Percentiles rank a stretch among this genome's conserved stretches.
phyloP scores from a whole-genome alignment of 2,329 filamentous ascomycete species.

The Mollisia scopiformis region DNA sequence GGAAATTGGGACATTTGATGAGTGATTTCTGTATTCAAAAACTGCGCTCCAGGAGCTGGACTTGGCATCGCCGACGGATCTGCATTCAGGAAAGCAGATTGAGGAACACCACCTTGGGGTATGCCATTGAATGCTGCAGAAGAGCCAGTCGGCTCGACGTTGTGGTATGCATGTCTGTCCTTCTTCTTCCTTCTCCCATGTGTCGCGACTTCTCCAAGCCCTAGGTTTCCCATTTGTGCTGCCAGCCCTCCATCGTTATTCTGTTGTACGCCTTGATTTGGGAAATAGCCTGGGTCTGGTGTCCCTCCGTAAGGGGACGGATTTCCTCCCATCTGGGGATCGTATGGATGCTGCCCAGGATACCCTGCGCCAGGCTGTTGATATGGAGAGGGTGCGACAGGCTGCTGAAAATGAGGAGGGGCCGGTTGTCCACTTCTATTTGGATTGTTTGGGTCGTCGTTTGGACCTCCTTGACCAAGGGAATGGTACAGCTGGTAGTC shows the following conservation, averaged over 20 bases:
- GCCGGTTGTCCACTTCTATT: constrained; percentile 52
- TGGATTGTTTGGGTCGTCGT: constrained; percentile 58
- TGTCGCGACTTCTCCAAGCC: constrained; percentile 55
- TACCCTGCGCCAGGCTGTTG: constrained; percentile 30
- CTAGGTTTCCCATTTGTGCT: constrained; percentile 79
- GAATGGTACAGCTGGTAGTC: constrained; percentile 59
- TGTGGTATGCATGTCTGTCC: constrained; percentile 91
- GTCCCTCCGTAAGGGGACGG: constrained; percentile 37
- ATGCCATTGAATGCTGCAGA: constrained; percentile 73
- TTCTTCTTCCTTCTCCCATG: constrained; percentile 78
- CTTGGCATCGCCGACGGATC: constrained; percentile 46
- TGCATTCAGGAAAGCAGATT: constrained; percentile 62
- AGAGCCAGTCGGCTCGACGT: constrained; percentile 71
- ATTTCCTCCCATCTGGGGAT: constrained; percentile 26
- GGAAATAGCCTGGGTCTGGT: constrained; percentile 27
- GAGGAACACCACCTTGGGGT: constrained; percentile 57
- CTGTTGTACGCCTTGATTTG: constrained; percentile 36
- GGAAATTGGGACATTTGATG: constrained; percentile 63
- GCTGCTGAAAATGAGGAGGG: constrained; percentile 60
- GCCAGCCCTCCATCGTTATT: constrained; percentile 58
- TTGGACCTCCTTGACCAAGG: constrained; percentile 57
- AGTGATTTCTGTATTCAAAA: constrained; percentile 47
- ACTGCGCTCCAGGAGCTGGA: constrained; percentile 44
- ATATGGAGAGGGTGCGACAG: constrained; percentile 56
- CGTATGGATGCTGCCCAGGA: constrained; percentile 18